A percentile compares a stretch with the other conserved stretches of the same genome.
Evolutionary conservation across 176 grass and related monocot genomes (phyloP).

Genomic region (Pontederia crassipes): DNA sequence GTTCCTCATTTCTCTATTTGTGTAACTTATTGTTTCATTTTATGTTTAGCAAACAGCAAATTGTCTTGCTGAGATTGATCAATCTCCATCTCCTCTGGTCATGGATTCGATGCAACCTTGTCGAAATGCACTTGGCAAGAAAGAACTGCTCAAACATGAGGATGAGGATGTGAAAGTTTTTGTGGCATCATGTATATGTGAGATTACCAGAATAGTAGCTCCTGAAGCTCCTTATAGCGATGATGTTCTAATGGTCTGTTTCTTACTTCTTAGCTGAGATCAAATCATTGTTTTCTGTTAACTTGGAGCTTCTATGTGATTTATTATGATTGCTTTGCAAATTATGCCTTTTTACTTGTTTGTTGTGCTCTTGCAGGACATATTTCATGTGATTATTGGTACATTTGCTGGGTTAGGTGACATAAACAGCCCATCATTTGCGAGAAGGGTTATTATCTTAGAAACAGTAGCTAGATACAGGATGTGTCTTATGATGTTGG

Average conservation of each 20-base stretch:
- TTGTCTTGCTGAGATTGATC: conserved; percentile 67
- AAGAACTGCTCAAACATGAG: conserved; percentile 79
- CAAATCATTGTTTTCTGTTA: background rate
- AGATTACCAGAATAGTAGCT: conserved; percentile 97
- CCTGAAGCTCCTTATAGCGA: conserved; percentile 94
- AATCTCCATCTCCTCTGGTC: conserved; percentile 55
- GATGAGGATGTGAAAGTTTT: conserved; percentile 84
- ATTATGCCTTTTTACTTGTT: conserved; percentile 8
- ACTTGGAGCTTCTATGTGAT: too few species aligned
- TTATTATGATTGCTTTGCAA: background rate
- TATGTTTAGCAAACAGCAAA: conserved; percentile 57
- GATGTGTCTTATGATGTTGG: conserved; percentile 98
- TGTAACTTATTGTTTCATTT: conserved; percentile 20
- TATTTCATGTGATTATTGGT: conserved; percentile 82
- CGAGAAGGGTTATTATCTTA: conserved; percentile 75
- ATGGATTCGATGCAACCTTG: conserved; percentile 63
- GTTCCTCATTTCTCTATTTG: conserved; percentile 9
- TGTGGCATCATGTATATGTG: conserved; percentile 87
- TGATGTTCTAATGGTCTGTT: conserved; percentile 77
- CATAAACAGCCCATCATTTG: conserved; percentile 58
- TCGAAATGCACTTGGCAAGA: conserved; percentile 66
- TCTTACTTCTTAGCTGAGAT: background rate
- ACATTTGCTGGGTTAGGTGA: conserved; percentile 78
- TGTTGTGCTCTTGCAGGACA: conserved; percentile 46
- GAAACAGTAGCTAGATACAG: conserved; percentile 97